Base-by-base conservation (phyloP, 306 rosid species). In the Macrotyloma uniflorum region DNA sequence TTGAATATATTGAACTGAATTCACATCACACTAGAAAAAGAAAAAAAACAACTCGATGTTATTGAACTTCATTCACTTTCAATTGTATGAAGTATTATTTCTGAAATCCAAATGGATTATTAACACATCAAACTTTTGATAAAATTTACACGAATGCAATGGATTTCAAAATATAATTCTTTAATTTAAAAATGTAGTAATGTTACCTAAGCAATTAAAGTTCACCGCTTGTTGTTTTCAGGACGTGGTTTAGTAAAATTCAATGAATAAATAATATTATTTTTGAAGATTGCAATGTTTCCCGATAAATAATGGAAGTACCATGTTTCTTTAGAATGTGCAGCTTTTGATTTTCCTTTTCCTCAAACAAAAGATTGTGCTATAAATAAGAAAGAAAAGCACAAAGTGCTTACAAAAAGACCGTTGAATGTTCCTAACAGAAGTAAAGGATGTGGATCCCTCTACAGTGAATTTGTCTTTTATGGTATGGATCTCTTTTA, bases 331-430 rank as follows among this genome's bases (percentile, higher is more conserved):
- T 64, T 64, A 36, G 49, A 64, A 64, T 8, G 24, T 63, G 68
- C 47, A 23, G 6, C 70, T 35, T 64, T 38, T 33, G 24, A 8
- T 35, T 66, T 20, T 66, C 71, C 14, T 20, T 38, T 65, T 22
- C 33, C 5, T 66, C 32, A 40, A 38, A 38, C 33, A 66, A 20
- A 66, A 19, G 51, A 66, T 40, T 38, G 11, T 36, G 49, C 43
- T 40, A 65, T 38, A 65, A 38, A 66, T 40, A 36, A 64, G 30
- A 40, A 36, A 66, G 71, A 66, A 66, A 66, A 66, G 12, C 12
- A 9, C 19, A 20, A 5, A 2, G 51, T 66, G 33, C 50, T 66
- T 38, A 40, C 70, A 19, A 13, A 38, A 66, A 11, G 50, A 40
- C 50, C 50, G 32, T 40, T 66, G 51, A 66, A 40, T 30, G 67